phyloP scores from a whole-genome alignment of 352 stramenopile genomes.

The Phytophthora pini region DNA sequence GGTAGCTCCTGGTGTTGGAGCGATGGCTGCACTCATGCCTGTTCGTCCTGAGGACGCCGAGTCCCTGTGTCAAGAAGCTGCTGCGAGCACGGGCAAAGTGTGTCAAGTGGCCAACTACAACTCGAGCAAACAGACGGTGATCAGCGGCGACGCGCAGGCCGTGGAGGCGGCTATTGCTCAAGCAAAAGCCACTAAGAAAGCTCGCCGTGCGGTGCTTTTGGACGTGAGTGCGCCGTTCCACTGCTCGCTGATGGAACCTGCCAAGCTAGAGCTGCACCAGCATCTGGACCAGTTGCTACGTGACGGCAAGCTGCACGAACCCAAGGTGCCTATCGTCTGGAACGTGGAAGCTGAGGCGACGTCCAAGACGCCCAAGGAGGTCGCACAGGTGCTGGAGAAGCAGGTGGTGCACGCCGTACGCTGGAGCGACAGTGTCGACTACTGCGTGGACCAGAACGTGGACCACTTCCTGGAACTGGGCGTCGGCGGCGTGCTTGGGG shows the following conservation, averaged over 20 bases:
- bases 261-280: slow-evolving; percentile 51
- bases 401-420: slow-evolving; percentile 75
- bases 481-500: slow-evolving; percentile 70
- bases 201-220: slow-evolving; percentile 71
- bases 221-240: slow-evolving; percentile 90
- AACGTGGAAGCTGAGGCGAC: slow-evolving; percentile 69
- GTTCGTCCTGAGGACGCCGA: slow-evolving; percentile 57
- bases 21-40: slow-evolving; percentile 86
- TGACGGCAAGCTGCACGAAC: slow-evolving; percentile 36
- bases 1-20: slow-evolving; percentile 53
- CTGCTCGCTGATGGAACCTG: slow-evolving; percentile 78
- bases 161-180: slow-evolving; percentile 61
- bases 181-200: slow-evolving; percentile 74
- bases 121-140: slow-evolving; percentile 87
- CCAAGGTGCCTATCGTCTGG: slow-evolving; percentile 78
- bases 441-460: slow-evolving; percentile 55
- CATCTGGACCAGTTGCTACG: slow-evolving; percentile 43
- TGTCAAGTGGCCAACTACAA: slow-evolving; percentile 92
- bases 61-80: slow-evolving; percentile 55
- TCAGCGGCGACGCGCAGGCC: slow-evolving; percentile 65
- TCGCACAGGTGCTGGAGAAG: slow-evolving; percentile 54
- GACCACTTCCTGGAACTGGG: slow-evolving; percentile 76
- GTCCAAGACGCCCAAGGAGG: slow-evolving; percentile 46
- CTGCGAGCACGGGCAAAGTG: slow-evolving; percentile 40
- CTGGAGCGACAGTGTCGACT: slow-evolving; percentile 86